Evolutionary conservation across 768 basidiomycete species (phyloP).

Genomic region (Psilocybe subaeruginosa): DNA sequence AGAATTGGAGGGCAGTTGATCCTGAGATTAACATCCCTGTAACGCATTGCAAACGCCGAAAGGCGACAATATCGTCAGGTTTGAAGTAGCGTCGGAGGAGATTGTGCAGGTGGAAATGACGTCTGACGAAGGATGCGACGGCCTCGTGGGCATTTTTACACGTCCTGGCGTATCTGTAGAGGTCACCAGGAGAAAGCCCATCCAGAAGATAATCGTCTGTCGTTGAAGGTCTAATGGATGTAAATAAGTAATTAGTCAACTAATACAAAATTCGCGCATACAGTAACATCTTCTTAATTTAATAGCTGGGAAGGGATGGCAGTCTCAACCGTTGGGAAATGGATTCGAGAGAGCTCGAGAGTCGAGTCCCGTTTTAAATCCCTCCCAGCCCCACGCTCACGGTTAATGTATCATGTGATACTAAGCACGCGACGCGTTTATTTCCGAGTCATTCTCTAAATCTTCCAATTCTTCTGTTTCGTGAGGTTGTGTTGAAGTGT

Average conservation of each 20-base stretch:
- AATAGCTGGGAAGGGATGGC: too few relatives aligned
- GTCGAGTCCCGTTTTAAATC: too few relatives aligned
- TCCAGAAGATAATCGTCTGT: slow-evolving; percentile 12
- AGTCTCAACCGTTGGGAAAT: too few relatives aligned
- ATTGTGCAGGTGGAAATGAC: slow-evolving; percentile 1
- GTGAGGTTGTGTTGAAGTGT: too few relatives aligned
- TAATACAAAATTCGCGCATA: too few relatives aligned
- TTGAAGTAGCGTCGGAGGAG: slow-evolving; percentile 23
- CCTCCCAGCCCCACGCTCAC: too few relatives aligned
- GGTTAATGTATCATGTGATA: too few relatives aligned
- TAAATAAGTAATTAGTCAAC: not conserved
- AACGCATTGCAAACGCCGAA: not conserved
- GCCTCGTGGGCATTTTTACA: slow-evolving; percentile 17
- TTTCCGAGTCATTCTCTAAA: too few relatives aligned
- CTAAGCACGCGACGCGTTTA: too few relatives aligned
- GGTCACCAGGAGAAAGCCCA: slow-evolving; percentile 24
- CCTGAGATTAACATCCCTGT: slow-evolving; percentile 16
- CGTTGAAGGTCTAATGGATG: slow-evolving; percentile 5
- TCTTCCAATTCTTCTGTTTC: too few relatives aligned
- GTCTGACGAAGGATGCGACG: slow-evolving; percentile 9
- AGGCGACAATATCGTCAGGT: not conserved
- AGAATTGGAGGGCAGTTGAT: slow-evolving; percentile 12
- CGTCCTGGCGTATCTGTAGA: slow-evolving; percentile 23
- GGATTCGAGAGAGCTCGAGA: too few relatives aligned
- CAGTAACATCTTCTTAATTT: too few relatives aligned